A percentile compares a stretch with the other conserved stretches of the same genome.
These are phyloP conservation scores for Lachnellula subtilissima DNA, from an alignment of 2,329 filamentous ascomycete species.

Conservation along the genomic window DNA sequence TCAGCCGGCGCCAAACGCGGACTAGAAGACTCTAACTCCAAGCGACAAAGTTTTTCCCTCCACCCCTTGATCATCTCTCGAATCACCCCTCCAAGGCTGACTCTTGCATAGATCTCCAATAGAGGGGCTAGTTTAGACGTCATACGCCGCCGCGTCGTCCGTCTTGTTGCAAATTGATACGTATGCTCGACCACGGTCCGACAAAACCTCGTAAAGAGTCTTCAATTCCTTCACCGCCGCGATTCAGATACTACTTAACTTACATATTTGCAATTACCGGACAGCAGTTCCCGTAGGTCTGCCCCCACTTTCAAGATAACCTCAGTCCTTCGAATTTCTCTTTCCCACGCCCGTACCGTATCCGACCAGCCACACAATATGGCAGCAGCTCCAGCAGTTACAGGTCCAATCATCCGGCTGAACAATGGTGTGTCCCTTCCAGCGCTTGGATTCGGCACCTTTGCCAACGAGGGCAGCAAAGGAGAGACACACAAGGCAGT, in stretches of 20 bases:
- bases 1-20: not conserved
- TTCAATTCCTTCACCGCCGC: constrained; percentile 5
- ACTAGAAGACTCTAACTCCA: constrained; percentile 5
- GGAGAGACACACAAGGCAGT: constrained; percentile 44
- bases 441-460: constrained; percentile 43
- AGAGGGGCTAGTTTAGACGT: constrained; percentile 9
- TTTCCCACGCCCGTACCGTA: not conserved
- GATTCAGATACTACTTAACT: constrained; percentile 12
- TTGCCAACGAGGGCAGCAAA: constrained; percentile 29
- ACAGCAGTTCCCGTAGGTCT: not conserved
- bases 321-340: not conserved
- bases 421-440: constrained; percentile 36
- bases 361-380: constrained; percentile 6
- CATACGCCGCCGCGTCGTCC: constrained; percentile 9
- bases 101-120: not conserved
- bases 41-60: not conserved
- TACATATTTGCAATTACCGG: constrained; percentile 4
- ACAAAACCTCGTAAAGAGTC: constrained; percentile 16
- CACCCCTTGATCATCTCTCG: not conserved
- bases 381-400: constrained; percentile 26
- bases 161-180: constrained; percentile 8
- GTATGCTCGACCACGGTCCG: constrained; percentile 3
- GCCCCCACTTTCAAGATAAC: not conserved
- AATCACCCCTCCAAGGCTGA: not conserved
- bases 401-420: constrained; percentile 30